Evolutionary conservation across 176 grass and related monocot genomes (phyloP).

Genomic region (Oropetium thomaeum): DNA sequence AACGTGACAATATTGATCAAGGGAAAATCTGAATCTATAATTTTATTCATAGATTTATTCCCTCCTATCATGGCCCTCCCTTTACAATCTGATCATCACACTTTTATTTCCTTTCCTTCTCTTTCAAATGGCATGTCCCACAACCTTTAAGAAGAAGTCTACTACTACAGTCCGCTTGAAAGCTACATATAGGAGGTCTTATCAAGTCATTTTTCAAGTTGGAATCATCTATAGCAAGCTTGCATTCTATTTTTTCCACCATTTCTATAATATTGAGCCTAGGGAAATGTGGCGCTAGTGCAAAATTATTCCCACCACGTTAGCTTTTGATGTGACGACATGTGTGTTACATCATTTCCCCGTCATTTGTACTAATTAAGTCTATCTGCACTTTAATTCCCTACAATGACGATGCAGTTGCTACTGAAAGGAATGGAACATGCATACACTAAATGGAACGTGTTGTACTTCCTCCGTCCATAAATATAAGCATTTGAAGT

Average conservation of each 20-base stretch:
- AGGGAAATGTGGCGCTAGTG: neutral
- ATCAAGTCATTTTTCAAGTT: constrained; percentile 38
- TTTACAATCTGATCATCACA: constrained; percentile 16
- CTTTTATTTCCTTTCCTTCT: constrained; percentile 27
- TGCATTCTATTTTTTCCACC: neutral
- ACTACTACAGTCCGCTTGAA: constrained; percentile 46
- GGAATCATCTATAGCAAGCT: constrained; percentile 13
- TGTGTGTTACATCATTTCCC: constrained; percentile 10
- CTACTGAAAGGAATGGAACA: neutral
- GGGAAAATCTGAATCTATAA: no score
- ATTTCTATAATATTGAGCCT: constrained; percentile 22
- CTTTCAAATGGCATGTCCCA: constrained; percentile 41
- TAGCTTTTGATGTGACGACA: constrained; percentile 22
- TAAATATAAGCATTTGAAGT: no score
- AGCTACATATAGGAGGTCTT: constrained; percentile 42
- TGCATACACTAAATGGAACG: neutral
- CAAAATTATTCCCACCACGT: neutral
- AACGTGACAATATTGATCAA: no score
- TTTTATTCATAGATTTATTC: neutral
- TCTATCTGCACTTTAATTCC: neutral
- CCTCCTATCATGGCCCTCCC: neutral
- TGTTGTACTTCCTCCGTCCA: no score
- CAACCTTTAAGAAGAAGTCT: constrained; percentile 51
- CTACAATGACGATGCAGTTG: neutral
- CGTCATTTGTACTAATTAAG: neutral